phyloP scores from a whole-genome alignment of 2,329 filamentous ascomycete species.

The Amauroascus niger region DNA sequence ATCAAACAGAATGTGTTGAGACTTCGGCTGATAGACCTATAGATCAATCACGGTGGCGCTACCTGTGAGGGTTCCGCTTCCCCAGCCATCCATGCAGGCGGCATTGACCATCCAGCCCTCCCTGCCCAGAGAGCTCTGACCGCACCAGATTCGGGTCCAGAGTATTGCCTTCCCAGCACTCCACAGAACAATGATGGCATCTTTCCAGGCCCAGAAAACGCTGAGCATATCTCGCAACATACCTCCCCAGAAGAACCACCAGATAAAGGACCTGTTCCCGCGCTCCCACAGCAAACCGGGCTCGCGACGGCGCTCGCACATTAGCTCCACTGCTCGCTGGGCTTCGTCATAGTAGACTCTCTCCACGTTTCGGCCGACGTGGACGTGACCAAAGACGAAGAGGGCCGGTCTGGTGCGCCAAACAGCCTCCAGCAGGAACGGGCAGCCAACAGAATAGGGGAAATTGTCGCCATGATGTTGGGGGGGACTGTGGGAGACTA shows the following conservation, averaged over 20 bases:
- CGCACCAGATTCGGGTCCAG: constrained; percentile 52
- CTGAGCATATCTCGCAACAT: constrained; percentile 13
- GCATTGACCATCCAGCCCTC: constrained; percentile 52
- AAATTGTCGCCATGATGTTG: constrained; percentile 55
- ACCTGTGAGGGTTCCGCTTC: constrained; percentile 27
- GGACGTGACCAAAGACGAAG: constrained; percentile 79
- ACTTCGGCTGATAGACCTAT: background rate
- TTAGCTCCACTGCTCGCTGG: constrained; percentile 61
- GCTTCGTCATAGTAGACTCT: constrained; percentile 64
- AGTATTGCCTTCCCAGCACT: constrained; percentile 48
- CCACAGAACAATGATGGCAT: constrained; percentile 42
- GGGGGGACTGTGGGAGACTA: constrained; percentile 74
- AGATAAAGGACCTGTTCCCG: constrained; percentile 8
- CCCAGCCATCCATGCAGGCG: constrained; percentile 34
- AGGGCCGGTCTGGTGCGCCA: constrained; percentile 65
- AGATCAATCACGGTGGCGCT: constrained; percentile 33
- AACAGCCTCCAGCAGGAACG: constrained; percentile 58
- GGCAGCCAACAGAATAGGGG: constrained; percentile 57
- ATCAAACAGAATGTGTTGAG: too few relatives aligned
- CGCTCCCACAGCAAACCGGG: constrained; percentile 20
- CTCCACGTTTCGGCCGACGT: constrained; percentile 63
- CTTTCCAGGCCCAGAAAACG: constrained; percentile 38
- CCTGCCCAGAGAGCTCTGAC: constrained; percentile 28
- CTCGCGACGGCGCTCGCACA: constrained; percentile 38
- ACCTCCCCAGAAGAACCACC: constrained; percentile 13